Percentiles rank a stretch among this genome's conserved stretches.
Conservation (phyloP, 1,284 basidiomycete species). For the Ceratobasidium papillatum region DNA sequence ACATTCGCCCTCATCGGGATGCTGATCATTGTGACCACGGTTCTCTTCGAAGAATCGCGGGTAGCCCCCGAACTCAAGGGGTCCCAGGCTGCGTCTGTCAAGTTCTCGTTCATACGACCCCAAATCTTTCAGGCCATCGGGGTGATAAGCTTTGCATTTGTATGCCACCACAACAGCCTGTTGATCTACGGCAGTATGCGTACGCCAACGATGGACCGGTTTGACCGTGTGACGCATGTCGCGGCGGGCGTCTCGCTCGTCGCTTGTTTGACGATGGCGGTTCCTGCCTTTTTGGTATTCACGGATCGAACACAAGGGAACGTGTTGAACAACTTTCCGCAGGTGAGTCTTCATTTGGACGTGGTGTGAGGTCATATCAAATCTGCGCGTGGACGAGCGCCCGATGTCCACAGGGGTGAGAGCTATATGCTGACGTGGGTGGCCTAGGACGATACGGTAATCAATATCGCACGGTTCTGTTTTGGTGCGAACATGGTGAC, state of each 20-base stretch:
- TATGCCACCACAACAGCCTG: slow-evolving; percentile 93
- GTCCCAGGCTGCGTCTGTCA: slow-evolving; percentile 61
- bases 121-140: slow-evolving; percentile 92
- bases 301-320: slow-evolving; percentile 95
- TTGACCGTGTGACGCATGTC: slow-evolving; percentile 91
- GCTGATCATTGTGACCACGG: slow-evolving; percentile 90
- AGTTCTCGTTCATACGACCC: slow-evolving; percentile 76
- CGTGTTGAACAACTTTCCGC: slow-evolving; percentile 90
- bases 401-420: neutral
- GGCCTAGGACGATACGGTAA: slow-evolving; percentile 75
- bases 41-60: slow-evolving; percentile 85
- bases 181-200: slow-evolving; percentile 94
- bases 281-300: slow-evolving; percentile 94
- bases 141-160: slow-evolving; percentile 92
- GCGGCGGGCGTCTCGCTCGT: slow-evolving; percentile 85
- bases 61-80: slow-evolving; percentile 85
- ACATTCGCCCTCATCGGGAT: slow-evolving; percentile 91
- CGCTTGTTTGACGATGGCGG: slow-evolving; percentile 82
- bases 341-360: slow-evolving; percentile 56
- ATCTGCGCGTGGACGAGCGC: slow-evolving; percentile 22
- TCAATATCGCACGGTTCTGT: slow-evolving; percentile 93
- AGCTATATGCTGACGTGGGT: slow-evolving; percentile 9
- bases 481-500: slow-evolving; percentile 99
- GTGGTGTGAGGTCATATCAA: slow-evolving; percentile 35
- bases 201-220: slow-evolving; percentile 94